Evolutionary conservation across 768 basidiomycete species (phyloP).

Genomic region (Suillus placidus): DNA sequence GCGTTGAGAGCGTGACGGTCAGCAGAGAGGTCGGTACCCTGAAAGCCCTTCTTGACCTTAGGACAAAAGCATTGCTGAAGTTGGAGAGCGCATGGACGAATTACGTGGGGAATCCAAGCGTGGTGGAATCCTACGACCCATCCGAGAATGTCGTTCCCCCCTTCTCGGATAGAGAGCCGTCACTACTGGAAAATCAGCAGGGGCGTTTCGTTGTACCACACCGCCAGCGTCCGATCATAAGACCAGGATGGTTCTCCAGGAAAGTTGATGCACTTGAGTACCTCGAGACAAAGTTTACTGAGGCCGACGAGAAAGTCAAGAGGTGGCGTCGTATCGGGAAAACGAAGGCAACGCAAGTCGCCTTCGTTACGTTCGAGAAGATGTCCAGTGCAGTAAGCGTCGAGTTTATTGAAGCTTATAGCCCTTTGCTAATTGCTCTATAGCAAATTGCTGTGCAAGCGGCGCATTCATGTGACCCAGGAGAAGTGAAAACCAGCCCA

Average conservation of each 20-base stretch:
- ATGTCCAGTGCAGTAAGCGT: conserved; percentile 83
- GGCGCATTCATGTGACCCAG: conserved; percentile 71
- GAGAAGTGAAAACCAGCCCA: conserved; percentile 64
- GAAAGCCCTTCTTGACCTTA: conserved; percentile 69
- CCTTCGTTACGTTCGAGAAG: conserved; percentile 96
- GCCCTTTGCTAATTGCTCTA: conserved; percentile 5
- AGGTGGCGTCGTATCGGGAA: conserved; percentile 69
- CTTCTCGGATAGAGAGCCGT: conserved; percentile 52
- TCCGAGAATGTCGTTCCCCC: conserved; percentile 53
- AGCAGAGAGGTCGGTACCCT: conserved; percentile 81
- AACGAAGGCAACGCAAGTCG: conserved; percentile 81
- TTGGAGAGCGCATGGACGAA: conserved; percentile 86
- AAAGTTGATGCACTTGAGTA: conserved; percentile 91
- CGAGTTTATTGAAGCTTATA: not conserved
- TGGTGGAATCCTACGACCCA: conserved; percentile 80
- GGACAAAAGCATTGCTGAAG: conserved; percentile 78
- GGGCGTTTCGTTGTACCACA: conserved; percentile 72
- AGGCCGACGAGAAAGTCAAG: conserved; percentile 83
- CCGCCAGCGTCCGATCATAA: conserved; percentile 72
- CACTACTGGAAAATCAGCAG: conserved; percentile 54
- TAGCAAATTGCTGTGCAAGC: conserved; percentile 90
- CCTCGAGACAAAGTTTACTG: conserved; percentile 76
- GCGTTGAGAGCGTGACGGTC: conserved; percentile 91
- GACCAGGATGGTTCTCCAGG: conserved; percentile 71
- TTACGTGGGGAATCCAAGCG: conserved; percentile 94